Evolutionary conservation across 768 basidiomycete genomes (phyloP).

Genomic region (Rhizopogon sp.): DNA sequence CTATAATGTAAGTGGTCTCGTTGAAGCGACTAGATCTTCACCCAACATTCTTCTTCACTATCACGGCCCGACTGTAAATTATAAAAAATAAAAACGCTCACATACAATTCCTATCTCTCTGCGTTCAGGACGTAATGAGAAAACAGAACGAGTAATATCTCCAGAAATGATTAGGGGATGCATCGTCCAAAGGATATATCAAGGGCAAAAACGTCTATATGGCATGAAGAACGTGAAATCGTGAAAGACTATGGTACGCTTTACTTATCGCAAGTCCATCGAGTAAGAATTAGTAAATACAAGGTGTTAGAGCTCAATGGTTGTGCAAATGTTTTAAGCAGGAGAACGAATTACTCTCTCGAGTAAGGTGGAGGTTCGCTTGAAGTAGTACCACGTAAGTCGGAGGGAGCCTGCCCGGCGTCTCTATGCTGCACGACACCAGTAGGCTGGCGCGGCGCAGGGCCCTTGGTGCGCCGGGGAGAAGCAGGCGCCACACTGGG

Average conservation of each 20-base stretch:
- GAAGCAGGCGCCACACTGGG: not conserved
- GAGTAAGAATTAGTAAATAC: not conserved
- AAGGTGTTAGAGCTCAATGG: not conserved
- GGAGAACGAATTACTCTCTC: not conserved
- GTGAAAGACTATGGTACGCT: not conserved
- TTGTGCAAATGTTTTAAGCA: not conserved
- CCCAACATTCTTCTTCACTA: too few species aligned
- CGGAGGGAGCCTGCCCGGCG: conserved; percentile 13
- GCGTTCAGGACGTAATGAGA: not conserved
- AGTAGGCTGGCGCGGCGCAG: not conserved
- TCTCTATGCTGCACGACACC: conserved; percentile 22
- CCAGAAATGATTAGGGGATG: conserved; percentile 6
- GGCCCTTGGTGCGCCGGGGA: not conserved
- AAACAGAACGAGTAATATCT: not conserved
- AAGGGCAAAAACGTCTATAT: not conserved
- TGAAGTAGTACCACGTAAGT: not conserved
- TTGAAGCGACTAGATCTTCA: too few species aligned
- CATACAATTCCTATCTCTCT: not conserved
- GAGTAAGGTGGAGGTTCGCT: conserved; percentile 21
- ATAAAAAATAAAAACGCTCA: too few species aligned
- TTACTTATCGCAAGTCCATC: conserved; percentile 6
- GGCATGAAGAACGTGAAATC: conserved; percentile 1
- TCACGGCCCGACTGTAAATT: too few species aligned
- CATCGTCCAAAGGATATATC: conserved; percentile 14
- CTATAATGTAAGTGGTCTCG: too few species aligned